Percentiles rank a stretch among this genome's conserved stretches.
Conservation (phyloP, 306 rosid species). For the Ceratonia siliqua region DNA sequence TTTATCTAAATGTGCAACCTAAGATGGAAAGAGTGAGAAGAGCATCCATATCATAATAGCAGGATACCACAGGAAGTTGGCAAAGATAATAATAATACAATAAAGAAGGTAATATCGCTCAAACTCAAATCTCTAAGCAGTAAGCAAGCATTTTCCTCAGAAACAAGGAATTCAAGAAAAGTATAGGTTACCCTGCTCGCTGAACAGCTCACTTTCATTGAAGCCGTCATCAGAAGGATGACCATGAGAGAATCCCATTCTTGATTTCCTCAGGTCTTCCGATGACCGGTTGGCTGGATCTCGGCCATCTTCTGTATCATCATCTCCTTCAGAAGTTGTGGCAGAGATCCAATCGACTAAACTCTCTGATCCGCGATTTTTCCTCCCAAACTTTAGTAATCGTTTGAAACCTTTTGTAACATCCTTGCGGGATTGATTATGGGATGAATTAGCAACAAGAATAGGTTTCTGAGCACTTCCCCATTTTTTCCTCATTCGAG, state of each 20-base stretch:
- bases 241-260: slow-evolving; percentile 73
- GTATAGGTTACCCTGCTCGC: slow-evolving; percentile 52
- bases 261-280: slow-evolving; percentile 71
- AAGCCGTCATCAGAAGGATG: slow-evolving; percentile 56
- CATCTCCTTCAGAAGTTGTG: slow-evolving; percentile 74
- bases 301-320: slow-evolving; percentile 69
- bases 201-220: slow-evolving; percentile 59
- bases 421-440: slow-evolving; percentile 64
- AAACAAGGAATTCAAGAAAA: background rate
- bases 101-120: background rate
- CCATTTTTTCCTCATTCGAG: slow-evolving; percentile 80
- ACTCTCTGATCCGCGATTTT: slow-evolving; percentile 63
- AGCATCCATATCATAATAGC: background rate
- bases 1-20: background rate
- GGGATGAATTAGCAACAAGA: slow-evolving; percentile 53
- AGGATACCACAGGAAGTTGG: background rate
- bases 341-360: slow-evolving; percentile 70
- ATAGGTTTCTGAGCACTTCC: slow-evolving; percentile 67
- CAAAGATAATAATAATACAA: background rate
- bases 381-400: slow-evolving; percentile 66
- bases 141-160: background rate
- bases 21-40: background rate
- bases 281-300: slow-evolving; percentile 61
- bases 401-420: slow-evolving; percentile 66
- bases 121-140: background rate